phyloP scores from a whole-genome alignment of 163 green algal genomes.

The Chloromonas sp. region DNA sequence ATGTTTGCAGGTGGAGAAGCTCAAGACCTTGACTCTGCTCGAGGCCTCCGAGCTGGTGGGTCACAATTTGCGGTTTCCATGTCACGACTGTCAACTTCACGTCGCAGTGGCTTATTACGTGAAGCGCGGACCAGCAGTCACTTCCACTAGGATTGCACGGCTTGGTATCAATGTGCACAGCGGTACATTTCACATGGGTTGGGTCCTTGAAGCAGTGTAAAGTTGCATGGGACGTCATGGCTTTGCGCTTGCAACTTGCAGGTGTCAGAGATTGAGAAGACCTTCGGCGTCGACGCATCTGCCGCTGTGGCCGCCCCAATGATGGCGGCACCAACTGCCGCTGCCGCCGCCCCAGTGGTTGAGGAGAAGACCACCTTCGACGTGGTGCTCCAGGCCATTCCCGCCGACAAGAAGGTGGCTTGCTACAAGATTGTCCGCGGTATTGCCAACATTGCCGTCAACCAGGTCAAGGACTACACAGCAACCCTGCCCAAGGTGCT shows the following conservation, averaged over 20 bases:
- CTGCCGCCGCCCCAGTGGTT: slow-evolving; percentile 31
- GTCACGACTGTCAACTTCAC: no score
- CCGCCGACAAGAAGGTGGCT: slow-evolving; percentile 44
- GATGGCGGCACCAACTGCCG: slow-evolving; percentile 17
- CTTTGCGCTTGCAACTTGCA: not conserved
- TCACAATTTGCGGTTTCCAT: not conserved
- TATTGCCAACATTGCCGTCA: slow-evolving; percentile 41
- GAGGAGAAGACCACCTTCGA: slow-evolving; percentile 56
- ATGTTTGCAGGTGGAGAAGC: slow-evolving; percentile 33
- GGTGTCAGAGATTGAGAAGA: slow-evolving; percentile 45
- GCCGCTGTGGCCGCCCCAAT: slow-evolving; percentile 26
- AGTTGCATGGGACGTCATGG: not conserved
- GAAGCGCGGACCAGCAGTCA: not conserved
- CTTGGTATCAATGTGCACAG: not conserved
- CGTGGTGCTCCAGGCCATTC: slow-evolving; percentile 42
- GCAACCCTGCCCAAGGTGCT: slow-evolving; percentile 41
- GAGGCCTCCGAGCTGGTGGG: slow-evolving; percentile 43
- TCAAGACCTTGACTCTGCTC: slow-evolving; percentile 51
- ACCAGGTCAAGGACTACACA: slow-evolving; percentile 48
- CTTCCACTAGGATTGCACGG: not conserved
- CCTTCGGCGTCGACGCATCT: slow-evolving; percentile 45
- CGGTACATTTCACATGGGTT: no score
- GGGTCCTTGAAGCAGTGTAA: not conserved
- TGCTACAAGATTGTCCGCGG: slow-evolving; percentile 46
- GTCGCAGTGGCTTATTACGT: no score